These are phyloP conservation scores for Asterella californica DNA, from an alignment of 225 moss, liverwort and hornwort species.

Conservation along the genomic window DNA sequence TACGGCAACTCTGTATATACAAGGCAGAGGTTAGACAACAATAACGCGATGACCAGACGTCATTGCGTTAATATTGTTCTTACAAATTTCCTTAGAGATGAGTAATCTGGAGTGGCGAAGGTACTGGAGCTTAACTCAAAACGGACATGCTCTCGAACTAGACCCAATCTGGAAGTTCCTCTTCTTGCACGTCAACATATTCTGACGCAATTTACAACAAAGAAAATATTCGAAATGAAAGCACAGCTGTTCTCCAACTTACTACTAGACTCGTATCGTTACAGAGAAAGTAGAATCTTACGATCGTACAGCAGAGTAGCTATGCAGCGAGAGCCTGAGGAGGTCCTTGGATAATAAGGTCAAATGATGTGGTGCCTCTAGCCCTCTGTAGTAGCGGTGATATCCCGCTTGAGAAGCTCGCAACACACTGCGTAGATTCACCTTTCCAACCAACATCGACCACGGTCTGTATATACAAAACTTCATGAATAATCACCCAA, in stretches of 20 bases:
- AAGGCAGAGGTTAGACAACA: not conserved
- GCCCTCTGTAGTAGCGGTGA: conserved; percentile 45
- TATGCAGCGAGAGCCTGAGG: conserved; percentile 60
- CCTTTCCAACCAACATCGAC: conserved; percentile 63
- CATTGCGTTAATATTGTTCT: not conserved
- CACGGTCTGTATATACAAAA: conserved; percentile 47
- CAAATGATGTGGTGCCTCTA: conserved; percentile 52
- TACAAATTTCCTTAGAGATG: not conserved
- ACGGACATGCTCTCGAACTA: not conserved
- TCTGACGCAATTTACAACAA: not conserved
- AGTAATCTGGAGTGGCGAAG: not conserved
- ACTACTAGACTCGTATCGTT: not conserved
- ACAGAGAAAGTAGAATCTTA: conserved; percentile 33
- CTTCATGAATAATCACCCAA: not conserved
- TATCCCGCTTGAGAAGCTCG: conserved; percentile 65
- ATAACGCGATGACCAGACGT: not conserved
- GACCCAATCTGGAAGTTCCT: not conserved
- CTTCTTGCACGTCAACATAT: not conserved
- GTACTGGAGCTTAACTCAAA: not conserved
- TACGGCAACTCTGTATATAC: conserved; percentile 49
- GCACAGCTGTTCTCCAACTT: not conserved
- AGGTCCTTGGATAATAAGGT: conserved; percentile 57
- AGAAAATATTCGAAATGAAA: not conserved
- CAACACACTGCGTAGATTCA: conserved; percentile 48
- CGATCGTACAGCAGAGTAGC: conserved; percentile 69